A percentile compares a stretch with the other conserved stretches of the same genome.
Evolutionary conservation across 352 stramenopile species (phyloP).

Genomic region (Blastocystis sp.): DNA sequence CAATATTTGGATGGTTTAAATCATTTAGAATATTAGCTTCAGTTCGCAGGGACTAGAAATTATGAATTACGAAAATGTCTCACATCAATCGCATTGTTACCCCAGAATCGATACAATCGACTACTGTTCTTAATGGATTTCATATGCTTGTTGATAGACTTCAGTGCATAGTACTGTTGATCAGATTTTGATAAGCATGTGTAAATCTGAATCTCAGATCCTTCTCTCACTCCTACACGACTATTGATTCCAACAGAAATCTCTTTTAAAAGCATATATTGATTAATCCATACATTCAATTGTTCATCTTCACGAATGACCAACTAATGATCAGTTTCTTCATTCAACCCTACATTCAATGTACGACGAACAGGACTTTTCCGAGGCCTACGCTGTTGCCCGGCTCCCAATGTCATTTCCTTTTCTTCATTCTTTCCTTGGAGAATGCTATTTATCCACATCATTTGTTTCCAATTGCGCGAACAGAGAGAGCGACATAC

Average conservation of each 20-base stretch:
- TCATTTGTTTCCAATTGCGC: conserved; percentile 57
- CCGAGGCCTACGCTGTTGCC: background rate
- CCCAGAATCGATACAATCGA: conserved; percentile 51
- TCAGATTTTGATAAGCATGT: conserved; percentile 6
- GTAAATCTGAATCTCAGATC: conserved; percentile 11
- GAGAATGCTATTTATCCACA: conserved; percentile 42
- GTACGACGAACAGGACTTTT: conserved; percentile 6
- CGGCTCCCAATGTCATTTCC: background rate
- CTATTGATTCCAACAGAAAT: conserved; percentile 39
- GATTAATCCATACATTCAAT: conserved; percentile 27
- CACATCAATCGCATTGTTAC: conserved; percentile 57
- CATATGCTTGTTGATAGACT: conserved; percentile 62
- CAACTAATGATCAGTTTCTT: background rate
- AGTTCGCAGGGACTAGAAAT: conserved; percentile 62
- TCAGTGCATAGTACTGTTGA: conserved; percentile 45
- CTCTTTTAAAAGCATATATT: conserved; percentile 50
- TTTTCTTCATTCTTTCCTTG: conserved; percentile 1
- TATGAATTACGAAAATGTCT: background rate
- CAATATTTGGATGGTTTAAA: conserved; percentile 78
- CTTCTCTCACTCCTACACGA: background rate
- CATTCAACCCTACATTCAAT: background rate
- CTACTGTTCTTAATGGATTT: conserved; percentile 46
- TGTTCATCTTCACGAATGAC: background rate
- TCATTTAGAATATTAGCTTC: conserved; percentile 84
- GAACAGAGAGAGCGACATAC: conserved; percentile 1